Base-by-base conservation (phyloP, 164 flowering plant species). In the Berberis thunbergii region DNA sequence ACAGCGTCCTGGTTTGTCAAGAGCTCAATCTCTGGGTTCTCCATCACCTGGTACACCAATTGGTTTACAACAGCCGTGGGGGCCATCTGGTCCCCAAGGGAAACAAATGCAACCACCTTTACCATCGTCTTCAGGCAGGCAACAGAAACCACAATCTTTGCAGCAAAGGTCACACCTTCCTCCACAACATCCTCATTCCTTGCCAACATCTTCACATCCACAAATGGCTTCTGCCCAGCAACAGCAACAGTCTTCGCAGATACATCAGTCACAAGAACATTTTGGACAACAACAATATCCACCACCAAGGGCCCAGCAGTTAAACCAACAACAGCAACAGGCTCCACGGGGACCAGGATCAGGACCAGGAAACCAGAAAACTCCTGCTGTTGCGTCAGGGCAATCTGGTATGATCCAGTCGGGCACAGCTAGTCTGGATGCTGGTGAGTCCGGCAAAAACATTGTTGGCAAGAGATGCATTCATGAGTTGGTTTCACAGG, bases 391-490 rank as follows among this genome's bases (percentile, higher is more conserved):
- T 26, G 26, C 75, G 59, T 49, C 59, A 10, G 65, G 60, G 49
- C 92, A 77, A 48, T 61, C 82, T 69, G 71, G 61, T 60, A 49
- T 54, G 42, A 64, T 57, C 41, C 89, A 74, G 53, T 43, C 78
- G 2, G 80, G 73, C 40, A 11, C 75, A 41, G 66, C 66, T 67
- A 60, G 8, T 72, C 68, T 68, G 48, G 96, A 87, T 57, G 57
- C 67, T 49, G 79, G 72, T 54, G 96, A 86, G 70, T 70, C 79
- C 60, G 67, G 80, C 54, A 79, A 62, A 67, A 80, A 84, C 48
- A 81, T 91, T 70, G 76, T 94, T 9, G 75, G 86, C 77, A 94
- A 91, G 80, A 79, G 97, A 80, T 91, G 83, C 78, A 89, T 94
- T 70, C 89, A 86, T 43, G 96, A 91, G 70, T 67, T 91, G 64